Conservation (phyloP, 257 asterid genomes). For the Salvia hispanica region DNA sequence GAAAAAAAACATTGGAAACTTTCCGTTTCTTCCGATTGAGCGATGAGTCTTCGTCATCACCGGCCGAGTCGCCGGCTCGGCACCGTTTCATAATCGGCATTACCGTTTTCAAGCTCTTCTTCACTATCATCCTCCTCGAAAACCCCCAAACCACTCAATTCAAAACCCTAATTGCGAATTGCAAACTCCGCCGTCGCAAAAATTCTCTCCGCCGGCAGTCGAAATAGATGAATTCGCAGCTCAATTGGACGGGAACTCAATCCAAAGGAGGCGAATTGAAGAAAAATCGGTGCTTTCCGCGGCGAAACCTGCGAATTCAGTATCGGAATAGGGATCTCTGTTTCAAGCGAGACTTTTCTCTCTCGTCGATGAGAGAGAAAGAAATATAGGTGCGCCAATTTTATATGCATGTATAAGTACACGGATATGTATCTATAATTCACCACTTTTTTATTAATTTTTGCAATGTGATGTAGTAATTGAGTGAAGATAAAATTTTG, state of each 20-base stretch:
- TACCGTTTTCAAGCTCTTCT: slow-evolving; percentile 89
- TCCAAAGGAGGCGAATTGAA: slow-evolving; percentile 17
- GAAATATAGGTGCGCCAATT: slow-evolving; percentile 29
- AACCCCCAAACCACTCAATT: slow-evolving; percentile 30
- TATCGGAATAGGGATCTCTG: slow-evolving; percentile 79
- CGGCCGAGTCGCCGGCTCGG: slow-evolving; percentile 60
- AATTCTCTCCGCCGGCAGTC: slow-evolving; percentile 36
- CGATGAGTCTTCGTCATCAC: slow-evolving; percentile 62
- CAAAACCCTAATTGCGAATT: slow-evolving; percentile 51
- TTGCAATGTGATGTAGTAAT: slow-evolving; percentile 7
- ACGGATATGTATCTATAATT: slow-evolving; percentile 23
- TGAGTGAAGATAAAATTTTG: slow-evolving; percentile 26
- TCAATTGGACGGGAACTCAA: slow-evolving; percentile 31
- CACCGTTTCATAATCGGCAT: slow-evolving; percentile 93
- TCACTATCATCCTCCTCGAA: slow-evolving; percentile 66
- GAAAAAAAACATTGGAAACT: slow-evolving; percentile 50
- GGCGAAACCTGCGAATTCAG: slow-evolving; percentile 18
- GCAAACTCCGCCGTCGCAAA: slow-evolving; percentile 31
- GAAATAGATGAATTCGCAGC: slow-evolving; percentile 18
- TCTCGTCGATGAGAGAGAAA: slow-evolving; percentile 61
- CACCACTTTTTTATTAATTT: slow-evolving; percentile 4
- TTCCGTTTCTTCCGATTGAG: slow-evolving; percentile 73
- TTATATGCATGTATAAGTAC: slow-evolving; percentile 33
- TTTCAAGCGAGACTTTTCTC: slow-evolving; percentile 37
- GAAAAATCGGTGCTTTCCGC: slow-evolving; percentile 3